These are phyloP conservation scores for Lagerstroemia speciosa DNA, from an alignment of 345 rosid genomes.

Conservation along the genomic window DNA sequence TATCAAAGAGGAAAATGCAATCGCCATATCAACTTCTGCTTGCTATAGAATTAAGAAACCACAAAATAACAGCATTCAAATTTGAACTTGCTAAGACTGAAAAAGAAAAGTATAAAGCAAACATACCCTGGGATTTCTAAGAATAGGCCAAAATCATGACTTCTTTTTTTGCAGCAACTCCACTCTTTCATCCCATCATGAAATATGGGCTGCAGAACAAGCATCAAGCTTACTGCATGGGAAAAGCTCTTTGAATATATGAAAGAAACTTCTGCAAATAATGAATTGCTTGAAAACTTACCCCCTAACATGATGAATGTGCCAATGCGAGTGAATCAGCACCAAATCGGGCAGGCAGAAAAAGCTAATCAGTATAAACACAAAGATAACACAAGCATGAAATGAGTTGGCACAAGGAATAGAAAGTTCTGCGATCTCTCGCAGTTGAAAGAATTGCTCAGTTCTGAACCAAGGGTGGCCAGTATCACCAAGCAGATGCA, in stretches of 20 bases:
- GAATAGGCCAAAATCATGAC: conserved; percentile 82
- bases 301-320: conserved; percentile 45
- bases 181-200: conserved; percentile 96
- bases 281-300: conserved; percentile 29
- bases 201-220: conserved; percentile 59
- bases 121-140: conserved; percentile 83
- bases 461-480: not conserved
- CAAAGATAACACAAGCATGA: not conserved
- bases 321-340: conserved; percentile 12
- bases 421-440: not conserved
- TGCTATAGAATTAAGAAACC: not conserved
- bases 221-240: conserved; percentile 1
- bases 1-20: not conserved
- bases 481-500: not conserved
- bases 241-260: not conserved
- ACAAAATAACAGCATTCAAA: not conserved
- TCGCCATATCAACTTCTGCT: not conserved
- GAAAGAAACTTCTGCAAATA: conserved; percentile 6
- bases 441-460: not conserved
- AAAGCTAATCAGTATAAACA: conserved; percentile 17
- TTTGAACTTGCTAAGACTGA: not conserved
- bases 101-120: not conserved
- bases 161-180: conserved; percentile 97
- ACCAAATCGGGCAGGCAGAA: conserved; percentile 18
- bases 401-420: not conserved